Base-by-base conservation (phyloP, 345 rosid species). In the Luvunga scandens region DNA sequence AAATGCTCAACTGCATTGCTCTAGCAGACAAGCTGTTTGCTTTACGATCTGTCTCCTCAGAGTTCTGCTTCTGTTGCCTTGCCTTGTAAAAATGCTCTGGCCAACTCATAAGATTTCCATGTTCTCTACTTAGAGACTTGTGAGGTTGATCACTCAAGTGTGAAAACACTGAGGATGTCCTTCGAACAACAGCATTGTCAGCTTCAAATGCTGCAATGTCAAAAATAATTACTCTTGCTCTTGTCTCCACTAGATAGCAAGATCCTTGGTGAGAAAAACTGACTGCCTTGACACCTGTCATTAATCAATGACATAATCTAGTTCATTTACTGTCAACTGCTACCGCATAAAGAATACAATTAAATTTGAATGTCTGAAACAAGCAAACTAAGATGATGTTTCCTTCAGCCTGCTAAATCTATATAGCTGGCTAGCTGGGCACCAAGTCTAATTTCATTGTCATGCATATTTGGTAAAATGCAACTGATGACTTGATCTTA, bases 1-100 rank as follows among this genome's bases (percentile, higher is more conserved):
- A 94, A 72, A 88, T 86, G 87, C 94, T 83, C 68, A 92, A 83
- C 50, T 91, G 92, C 93, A 87, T 91, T 36, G 98, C 99, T 89
- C 86, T 86, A 57, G 87, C 87, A 50, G 98, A 89, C 70, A 96
- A 88, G 83, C 83, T 93, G 69, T 82, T 82, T 24, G 81, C 19
- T n/a, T 79, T 81, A 63, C 7, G 82, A 78, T 28, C 70, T 28
- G 34, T 56, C 73, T 57, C 87, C 72, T 45, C 77, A 45, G 7
- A 28, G 66, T 68, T 81, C 60, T 76, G 84, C 73, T 77, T 71
- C 4, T 53, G 77, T 62, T 84, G 87, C 66, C 76, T 57, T 36
- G 78, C 76, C 72, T 78, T 39, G 90, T 64, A 81, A 56, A 89
- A 70, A 56, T 60, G 81, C 72, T 92, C 93, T 9, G 97, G 97